phyloP scores from a whole-genome alignment of 495 filamentous ascomycete genomes.

The Collariella sp. region DNA sequence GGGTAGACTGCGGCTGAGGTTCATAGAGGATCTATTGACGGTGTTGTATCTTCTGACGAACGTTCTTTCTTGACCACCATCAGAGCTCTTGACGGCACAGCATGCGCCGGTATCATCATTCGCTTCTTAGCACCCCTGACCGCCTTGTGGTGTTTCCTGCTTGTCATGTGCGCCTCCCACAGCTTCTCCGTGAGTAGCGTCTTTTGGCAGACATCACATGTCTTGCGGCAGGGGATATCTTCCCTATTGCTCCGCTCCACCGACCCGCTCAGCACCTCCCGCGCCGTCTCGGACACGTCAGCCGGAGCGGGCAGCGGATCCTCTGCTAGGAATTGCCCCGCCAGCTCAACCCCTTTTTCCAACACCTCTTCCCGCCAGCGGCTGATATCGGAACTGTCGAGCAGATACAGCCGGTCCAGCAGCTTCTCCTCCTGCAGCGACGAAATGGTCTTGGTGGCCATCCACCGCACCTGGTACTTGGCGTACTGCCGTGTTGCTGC shows the following conservation, averaged over 20 bases:
- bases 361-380: constrained; percentile 53
- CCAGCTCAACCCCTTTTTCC: constrained; percentile 52
- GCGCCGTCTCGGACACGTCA: constrained; percentile 52
- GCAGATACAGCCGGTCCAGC: constrained; percentile 53
- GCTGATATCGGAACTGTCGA: constrained; percentile 61
- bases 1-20: not conserved
- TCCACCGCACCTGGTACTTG: constrained; percentile 74
- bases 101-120: constrained; percentile 4
- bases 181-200: constrained; percentile 60
- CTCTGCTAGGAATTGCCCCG: constrained; percentile 49
- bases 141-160: constrained; percentile 47
- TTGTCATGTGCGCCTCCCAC: constrained; percentile 67
- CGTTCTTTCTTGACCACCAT: constrained; percentile 10
- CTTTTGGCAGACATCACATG: constrained; percentile 65
- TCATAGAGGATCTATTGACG: not conserved
- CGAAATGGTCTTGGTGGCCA: constrained; percentile 67
- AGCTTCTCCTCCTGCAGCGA: constrained; percentile 47
- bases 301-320: constrained; percentile 51
- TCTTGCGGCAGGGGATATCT: constrained; percentile 43
- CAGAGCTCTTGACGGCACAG: constrained; percentile 14
- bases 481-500: constrained; percentile 82
- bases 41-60: not conserved
- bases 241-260: constrained; percentile 40
- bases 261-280: constrained; percentile 45
- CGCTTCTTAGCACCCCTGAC: constrained; percentile 20